Base-by-base conservation (phyloP, 768 basidiomycete genomes). In the Lepiota venenata region DNA sequence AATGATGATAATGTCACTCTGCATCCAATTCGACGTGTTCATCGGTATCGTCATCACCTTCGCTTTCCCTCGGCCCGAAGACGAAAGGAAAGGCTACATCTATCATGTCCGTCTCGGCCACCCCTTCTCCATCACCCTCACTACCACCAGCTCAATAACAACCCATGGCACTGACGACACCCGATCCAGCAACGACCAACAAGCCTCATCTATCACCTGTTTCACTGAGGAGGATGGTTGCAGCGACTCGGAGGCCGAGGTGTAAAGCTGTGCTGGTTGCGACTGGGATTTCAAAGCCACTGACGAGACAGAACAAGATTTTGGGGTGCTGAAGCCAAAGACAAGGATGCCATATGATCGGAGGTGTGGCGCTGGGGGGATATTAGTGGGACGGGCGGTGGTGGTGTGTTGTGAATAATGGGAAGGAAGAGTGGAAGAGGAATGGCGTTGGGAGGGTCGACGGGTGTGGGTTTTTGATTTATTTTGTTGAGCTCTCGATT, bases 401-500 rank as follows among this genome's bases (percentile, higher is more conserved):
- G 2, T 4, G 70, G 60, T 20, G n/a, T n/a, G 54, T 47, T 44
- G 63, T 69, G 12, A 73, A 65, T 20, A 81, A 12, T 53, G 59
- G 47, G 55, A 67, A 59, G 25, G 66, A 61, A 51, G 74, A 75
- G 60, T 89, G 88, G 87, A 72, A 69, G 62, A 75, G 69, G 66
- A 90, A 86, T 68, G 87, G 87, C 57, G 79, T 80, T 29, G 88
- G 87, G 47, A 72, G 87, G 62, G 66, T 90, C 55, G 88, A 90
- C 65, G 87, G 89, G 50, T 74, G 88, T 50, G 88, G 88, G 50
- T 90, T 90, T 67, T n/a, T n/a, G n/a, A n/a, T n/a, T n/a, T n/a
- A n/a, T n/a, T n/a, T n/a, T n/a, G n/a, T n/a, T n/a, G n/a, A n/a
- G n/a, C n/a, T n/a, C n/a, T n/a, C n/a, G n/a, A n/a, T n/a, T n/a